These are phyloP conservation scores for Rhizomucor miehei DNA, from an alignment of 371 early-diverging fungal genomes.

Conservation along the genomic window DNA sequence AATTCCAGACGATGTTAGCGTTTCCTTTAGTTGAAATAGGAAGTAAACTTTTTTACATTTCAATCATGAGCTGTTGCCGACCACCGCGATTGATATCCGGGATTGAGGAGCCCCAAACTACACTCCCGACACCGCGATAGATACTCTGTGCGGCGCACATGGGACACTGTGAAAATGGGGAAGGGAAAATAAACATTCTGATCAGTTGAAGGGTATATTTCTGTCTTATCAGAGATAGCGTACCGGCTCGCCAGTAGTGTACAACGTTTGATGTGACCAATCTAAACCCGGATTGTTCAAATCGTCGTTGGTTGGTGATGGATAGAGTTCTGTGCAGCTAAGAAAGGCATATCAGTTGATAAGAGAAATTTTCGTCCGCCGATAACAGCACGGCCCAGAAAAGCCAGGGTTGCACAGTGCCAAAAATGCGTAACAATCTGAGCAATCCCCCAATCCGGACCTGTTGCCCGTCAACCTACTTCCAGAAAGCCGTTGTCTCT, in stretches of 20 bases:
- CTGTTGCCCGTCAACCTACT: constrained; percentile 16
- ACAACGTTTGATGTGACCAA: constrained; percentile 34
- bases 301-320: constrained; percentile 31
- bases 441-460: too few relatives aligned
- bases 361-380: neutral
- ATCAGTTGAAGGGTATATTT: constrained; percentile 7
- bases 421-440: neutral
- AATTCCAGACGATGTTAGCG: neutral
- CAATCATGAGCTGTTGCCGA: constrained; percentile 26
- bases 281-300: constrained; percentile 28
- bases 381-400: constrained; percentile 1
- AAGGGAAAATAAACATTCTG: neutral
- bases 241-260: constrained; percentile 39
- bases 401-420: neutral
- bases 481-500: constrained; percentile 38
- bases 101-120: constrained; percentile 39
- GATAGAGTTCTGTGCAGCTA: constrained; percentile 37
- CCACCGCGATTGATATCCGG: constrained; percentile 36
- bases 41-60: constrained; percentile 20
- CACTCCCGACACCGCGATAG: constrained; percentile 33
- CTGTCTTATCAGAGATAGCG: constrained; percentile 6
- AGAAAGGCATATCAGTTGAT: constrained; percentile 16
- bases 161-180: constrained; percentile 21
- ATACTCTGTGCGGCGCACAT: constrained; percentile 37
- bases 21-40: too few relatives aligned